Base-by-base conservation (phyloP, 2,329 filamentous ascomycete species). In the Nothophaeocryptopus gaeumannii region DNA sequence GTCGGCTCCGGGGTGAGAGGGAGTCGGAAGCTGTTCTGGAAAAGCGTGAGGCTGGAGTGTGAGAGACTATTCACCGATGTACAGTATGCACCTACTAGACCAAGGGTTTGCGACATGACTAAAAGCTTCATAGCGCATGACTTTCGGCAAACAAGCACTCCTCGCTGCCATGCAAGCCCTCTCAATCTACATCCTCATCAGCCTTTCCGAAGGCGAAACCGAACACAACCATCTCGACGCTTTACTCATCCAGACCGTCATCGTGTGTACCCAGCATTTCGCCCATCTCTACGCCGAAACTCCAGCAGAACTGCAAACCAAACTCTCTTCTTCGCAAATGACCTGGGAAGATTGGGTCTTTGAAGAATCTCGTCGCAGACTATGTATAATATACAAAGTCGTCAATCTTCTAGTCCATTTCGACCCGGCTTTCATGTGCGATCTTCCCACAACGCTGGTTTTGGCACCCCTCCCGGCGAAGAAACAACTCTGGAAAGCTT, bases 401-500 rank as follows among this genome's bases (percentile, higher is more conserved):
- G 47, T 76, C 1, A 70, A 72, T 43, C 67, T 74, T 66, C 62
- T 76, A 1, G 61, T 75, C 31, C 72, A 70, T 45, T 73, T 74
- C 42, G 68, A 72, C 8, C 72, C 73, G 14, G 67, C 67, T 1
- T 45, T 59, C 1, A 56, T 70, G 50, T 76, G 74, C 57, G 53
- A 63, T 20, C 53, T 70, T 2, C 63, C 61, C 20, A 39, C 57
- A 0, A 67, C 70, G 33, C 63, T 75, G 3, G 32, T 74, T 5
- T 39, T 77, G 14, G 70, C 72, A 35, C 72, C 72, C n/a, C 61
- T 76, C 2, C 73, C 73, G 2, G 63, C 70, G 1, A 67, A 63
- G 45, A 74, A 71, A 53, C 63, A 68, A 41, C 64, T 76, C 3
- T 77, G 73, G 74, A 73, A 77, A 61, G 72, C 73, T 38, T 39